Evolutionary conservation across 805 yeast genomes (phyloP), one percentile per base, ranked within the genome.

Genomic region (Diddensiella caesifluorescens): DNA sequence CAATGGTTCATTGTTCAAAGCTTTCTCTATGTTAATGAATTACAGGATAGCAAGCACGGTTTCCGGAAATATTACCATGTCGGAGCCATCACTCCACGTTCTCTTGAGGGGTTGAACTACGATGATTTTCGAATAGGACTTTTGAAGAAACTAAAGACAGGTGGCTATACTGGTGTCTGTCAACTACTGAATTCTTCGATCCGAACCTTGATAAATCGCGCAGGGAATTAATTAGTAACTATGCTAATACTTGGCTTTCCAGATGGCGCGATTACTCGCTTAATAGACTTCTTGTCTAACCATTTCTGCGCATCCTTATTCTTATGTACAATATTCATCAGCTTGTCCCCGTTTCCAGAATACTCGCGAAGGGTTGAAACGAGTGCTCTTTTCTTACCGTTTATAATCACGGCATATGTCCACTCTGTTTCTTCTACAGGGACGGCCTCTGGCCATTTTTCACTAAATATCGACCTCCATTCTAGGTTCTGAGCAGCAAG

Each of bases 361-460:
- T 16, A 5, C 10, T 34, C 37, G 10, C 10, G 7, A 5, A 22
- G 16, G 4, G 41, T 41, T 13, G 37, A 39, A n/a, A 52, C 9
- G 2, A 26, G n/a, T 10, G 46, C 38, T 9, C 51, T 38, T n/a
- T 48, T 34, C 33, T 44, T 47, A 3, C 51, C 51, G 28, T 47
- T 41, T 15, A 50, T 43, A 15, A 47, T 45, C 4, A 50, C 44
- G 2, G 39, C 16, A 31, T 39, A 42, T 1, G n/a, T 6, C 18
- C 19, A 35, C 9, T 19, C 26, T 1, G 35, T 27, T 10, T 35
- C 38, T 7, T 19, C 13, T n/a, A 19, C 54, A 4, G 50, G 47
- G 3, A 64, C 60, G 1, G 77, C 63, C 28, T 64, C 70, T 1
- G 97, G 97, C 84, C 89, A 90, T n/a, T 56, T 60, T 44, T 78